Percentiles rank a stretch among this genome's conserved stretches.
Evolutionary conservation across 2,329 filamentous ascomycete species (phyloP).

Genomic region (Claviceps spartinae): DNA sequence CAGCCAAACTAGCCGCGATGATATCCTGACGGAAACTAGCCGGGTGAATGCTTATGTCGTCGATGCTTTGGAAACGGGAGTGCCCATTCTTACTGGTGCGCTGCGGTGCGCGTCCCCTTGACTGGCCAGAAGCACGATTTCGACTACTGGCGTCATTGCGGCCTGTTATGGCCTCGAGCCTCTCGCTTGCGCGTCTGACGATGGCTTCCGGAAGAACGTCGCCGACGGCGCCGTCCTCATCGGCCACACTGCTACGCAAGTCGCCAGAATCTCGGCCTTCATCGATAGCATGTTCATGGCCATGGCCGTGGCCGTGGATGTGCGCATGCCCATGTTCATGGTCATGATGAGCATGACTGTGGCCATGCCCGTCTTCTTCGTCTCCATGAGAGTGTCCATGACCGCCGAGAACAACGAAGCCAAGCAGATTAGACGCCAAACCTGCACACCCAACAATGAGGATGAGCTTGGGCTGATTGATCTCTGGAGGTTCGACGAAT

Average conservation of each 20-base stretch:
- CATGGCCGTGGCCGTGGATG: conserved; percentile 24
- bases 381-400: conserved; percentile 72
- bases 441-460: conserved; percentile 80
- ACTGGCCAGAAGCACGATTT: conserved; percentile 19
- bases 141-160: conserved; percentile 16
- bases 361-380: conserved; percentile 39
- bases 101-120: conserved; percentile 29
- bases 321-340: conserved; percentile 25
- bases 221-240: conserved; percentile 44
- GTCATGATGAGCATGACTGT: conserved; percentile 32
- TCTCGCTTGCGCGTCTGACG: conserved; percentile 33
- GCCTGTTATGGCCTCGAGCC: conserved; percentile 17
- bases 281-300: conserved; percentile 30
- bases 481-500: conserved; percentile 80
- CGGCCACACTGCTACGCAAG: conserved; percentile 30
- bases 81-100: conserved; percentile 37
- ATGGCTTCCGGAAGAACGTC: conserved; percentile 51
- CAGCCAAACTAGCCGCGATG: conserved; percentile 61
- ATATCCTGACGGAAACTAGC: conserved; percentile 86
- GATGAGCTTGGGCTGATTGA: conserved; percentile 73
- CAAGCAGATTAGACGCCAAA: conserved; percentile 75
- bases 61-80: conserved; percentile 48
- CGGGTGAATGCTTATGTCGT: conserved; percentile 74
- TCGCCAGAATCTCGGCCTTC: conserved; percentile 33
- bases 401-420: conserved; percentile 83